Base-by-base conservation (phyloP, 169 alveolate genomes). In the Plasmodium malariae region DNA sequence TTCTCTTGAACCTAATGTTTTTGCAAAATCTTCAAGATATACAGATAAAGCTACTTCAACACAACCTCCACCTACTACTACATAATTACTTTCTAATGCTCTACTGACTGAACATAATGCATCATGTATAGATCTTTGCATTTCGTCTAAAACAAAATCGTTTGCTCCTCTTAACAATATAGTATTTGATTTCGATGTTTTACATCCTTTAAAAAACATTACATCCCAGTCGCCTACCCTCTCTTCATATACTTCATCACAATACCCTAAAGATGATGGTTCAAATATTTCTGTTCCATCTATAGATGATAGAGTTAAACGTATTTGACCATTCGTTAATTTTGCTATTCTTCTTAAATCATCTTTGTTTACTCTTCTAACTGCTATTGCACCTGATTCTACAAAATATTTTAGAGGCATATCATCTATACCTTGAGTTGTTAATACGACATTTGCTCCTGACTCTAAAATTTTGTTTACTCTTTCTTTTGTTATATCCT, bases 61-160 rank as follows among this genome's bases (percentile, higher is more conserved):
- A 32, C 99, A 98, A 3, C 99, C 99, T 17, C 99, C 99, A 26
- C 99, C 99, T 4, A 99, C 96, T 3, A 95, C 95, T 67, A 96
- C 96, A 45, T 94, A 76, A 51, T 92, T 92, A 48, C 92, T 90
- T 85, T 96, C 98, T 69, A 98, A 95, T 9, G 98, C 98, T 89
- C 99, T 94, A 91, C 98, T 97, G 1, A 97, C 98, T 14, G 99
- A 98, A 78, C 99, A 98, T 34, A 99, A 92, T 5, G 99, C 99
- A 93, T 99, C 99, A 88, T 99, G 99, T 7, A 99, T 89, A 3
- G 99, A 98, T 51, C 99, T 91, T 57, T 98, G 99, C 55, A 98
- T 95, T 95, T 99, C 99, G 80, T 98, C 99, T 28, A 98, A 92
- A 98, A 98, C 96, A 92, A 92, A 97, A 74, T 98, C 99, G 89